Percentiles rank a stretch among this genome's conserved stretches.
These are phyloP conservation scores for Chamaecrista fasciculata DNA, from an alignment of 306 rosid genomes.

Conservation along the genomic window DNA sequence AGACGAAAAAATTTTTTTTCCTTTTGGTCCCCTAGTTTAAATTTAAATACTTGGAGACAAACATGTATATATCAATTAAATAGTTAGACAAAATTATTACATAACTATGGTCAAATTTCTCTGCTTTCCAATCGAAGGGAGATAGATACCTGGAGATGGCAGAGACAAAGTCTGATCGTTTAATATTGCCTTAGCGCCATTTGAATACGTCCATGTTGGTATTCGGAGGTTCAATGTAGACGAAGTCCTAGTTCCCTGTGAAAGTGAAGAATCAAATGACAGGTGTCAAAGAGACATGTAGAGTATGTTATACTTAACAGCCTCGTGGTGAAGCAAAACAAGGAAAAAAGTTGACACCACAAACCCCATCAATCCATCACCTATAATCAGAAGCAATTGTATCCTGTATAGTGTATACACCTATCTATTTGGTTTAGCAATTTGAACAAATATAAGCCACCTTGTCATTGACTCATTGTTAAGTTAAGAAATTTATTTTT, in stretches of 20 bases:
- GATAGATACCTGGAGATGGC: constrained; percentile 51
- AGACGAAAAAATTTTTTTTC: not conserved
- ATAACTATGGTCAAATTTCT: not conserved
- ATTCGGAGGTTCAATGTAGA: constrained; percentile 59
- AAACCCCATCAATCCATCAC: not conserved
- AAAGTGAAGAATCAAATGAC: not conserved
- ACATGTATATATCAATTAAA: too few relatives aligned
- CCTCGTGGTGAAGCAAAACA: not conserved
- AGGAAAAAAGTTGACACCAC: constrained; percentile 24
- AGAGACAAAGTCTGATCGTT: constrained; percentile 38
- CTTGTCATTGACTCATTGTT: not conserved
- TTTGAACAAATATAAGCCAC: constrained; percentile 6
- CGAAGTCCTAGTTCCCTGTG: constrained; percentile 37
- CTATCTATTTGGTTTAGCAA: not conserved
- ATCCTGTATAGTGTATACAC: too few relatives aligned
- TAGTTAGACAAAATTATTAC: not conserved
- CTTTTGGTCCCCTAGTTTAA: not conserved
- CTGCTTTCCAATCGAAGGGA: not conserved
- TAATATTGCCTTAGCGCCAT: constrained; percentile 42
- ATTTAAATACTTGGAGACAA: not conserved
- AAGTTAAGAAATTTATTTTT: not conserved
- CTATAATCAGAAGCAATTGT: not conserved
- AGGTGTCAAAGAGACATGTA: not conserved
- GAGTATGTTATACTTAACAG: not conserved
- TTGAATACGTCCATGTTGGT: constrained; percentile 58